A percentile compares a stretch with the other conserved stretches of the same genome.
phyloP scores from a whole-genome alignment of 169 alveolate genomes.

The Eimeria maxima region DNA sequence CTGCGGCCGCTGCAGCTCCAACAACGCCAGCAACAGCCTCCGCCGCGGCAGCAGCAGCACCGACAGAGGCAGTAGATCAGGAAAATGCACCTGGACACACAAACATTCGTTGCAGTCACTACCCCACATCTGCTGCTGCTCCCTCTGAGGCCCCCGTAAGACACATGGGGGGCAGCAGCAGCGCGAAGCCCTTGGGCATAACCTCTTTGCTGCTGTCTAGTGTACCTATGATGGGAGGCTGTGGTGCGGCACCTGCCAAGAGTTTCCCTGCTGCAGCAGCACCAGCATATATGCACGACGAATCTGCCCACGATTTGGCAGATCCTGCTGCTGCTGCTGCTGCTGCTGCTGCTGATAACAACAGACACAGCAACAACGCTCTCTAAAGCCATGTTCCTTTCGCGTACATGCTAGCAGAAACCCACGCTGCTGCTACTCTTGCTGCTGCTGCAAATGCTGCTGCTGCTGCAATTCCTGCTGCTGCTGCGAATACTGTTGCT shows the following conservation, averaged over 20 bases:
- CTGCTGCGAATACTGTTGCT: neutral
- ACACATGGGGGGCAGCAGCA: slow-evolving; percentile 3
- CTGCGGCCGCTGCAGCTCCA: neutral
- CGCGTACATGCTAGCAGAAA: neutral
- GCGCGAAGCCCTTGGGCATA: neutral
- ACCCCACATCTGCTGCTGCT: slow-evolving; percentile 19
- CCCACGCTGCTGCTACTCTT: neutral
- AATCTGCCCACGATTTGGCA: neutral
- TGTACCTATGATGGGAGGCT: neutral
- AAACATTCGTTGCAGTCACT: slow-evolving; percentile 18
- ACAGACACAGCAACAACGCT: neutral
- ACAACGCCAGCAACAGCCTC: neutral
- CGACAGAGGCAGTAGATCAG: neutral
- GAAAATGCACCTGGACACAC: slow-evolving; percentile 43
- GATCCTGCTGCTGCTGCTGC: slow-evolving; percentile 4
- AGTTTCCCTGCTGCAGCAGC: neutral
- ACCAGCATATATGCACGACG: neutral
- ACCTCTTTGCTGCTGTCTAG: slow-evolving; percentile 37
- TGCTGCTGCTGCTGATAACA: slow-evolving; percentile 3
- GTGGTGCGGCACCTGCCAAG: neutral
- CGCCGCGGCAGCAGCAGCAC: neutral
- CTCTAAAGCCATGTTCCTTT: neutral
- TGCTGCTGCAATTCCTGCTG: neutral
- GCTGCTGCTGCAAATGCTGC: neutral
- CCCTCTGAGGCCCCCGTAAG: neutral